Evolutionary conservation across 1,284 basidiomycete genomes (phyloP), one percentile per base, ranked within the genome.

Genomic region (Irpex rosettiformis): DNA sequence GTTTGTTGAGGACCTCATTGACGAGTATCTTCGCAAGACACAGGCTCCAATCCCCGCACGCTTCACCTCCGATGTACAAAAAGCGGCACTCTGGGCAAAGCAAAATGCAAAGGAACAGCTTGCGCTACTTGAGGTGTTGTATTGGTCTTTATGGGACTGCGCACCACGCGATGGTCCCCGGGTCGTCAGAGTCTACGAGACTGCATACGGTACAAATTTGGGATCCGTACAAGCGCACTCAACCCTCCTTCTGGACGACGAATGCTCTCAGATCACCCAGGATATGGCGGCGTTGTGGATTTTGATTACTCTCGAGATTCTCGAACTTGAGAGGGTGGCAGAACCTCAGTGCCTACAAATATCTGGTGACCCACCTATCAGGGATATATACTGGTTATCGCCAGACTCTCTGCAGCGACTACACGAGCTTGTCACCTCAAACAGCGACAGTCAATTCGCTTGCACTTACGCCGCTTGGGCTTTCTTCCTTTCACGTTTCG

Each of bases 91-190:
- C 40, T 93, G 91, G 87, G 88, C 86, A 18, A 93, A 91, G 70
- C 92, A 93, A 68, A 88, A 86, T 65, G 70, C 84, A 18, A 84
- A 82, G 66, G 90, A 94, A 69, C 93, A 95, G 67, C 76, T 94
- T 28, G 85, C 87, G 6, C 70, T 94, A 22, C 75, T 95, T 49
- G 94, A 96, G 66, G 82, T 93, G 33, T 77, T 94, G 29, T 96
- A 95, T 70, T 92, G 91, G 82, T 80, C 86, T 2, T 86, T 93
- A 82, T 94, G 89, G 84, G 85, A 82, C n/a, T 86, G 85, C 60
- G 82, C 85, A 5, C 74, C 86, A 0, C 86, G 90, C 63, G 79
- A 77, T 37, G 88, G 88, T 2, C 72, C 78, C 1, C 70, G 89
- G 58, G 84, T 92, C 27, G 75, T 82, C 58, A 73, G 74, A 55